Base-by-base conservation (phyloP, 2,329 filamentous ascomycete species). In the Mariannaea elegans region DNA sequence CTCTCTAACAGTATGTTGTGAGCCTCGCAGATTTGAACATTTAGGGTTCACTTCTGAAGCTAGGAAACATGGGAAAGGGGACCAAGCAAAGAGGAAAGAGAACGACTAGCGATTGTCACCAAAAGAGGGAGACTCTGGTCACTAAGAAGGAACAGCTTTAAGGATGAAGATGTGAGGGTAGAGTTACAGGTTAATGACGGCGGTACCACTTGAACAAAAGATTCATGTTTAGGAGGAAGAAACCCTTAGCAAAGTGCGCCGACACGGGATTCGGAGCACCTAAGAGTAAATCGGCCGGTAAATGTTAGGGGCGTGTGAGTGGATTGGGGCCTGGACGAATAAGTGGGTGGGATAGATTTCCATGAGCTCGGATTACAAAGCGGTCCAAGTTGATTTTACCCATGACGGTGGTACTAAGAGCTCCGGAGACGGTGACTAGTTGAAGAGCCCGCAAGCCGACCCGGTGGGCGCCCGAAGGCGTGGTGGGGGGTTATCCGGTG, bases 351-450 rank as follows among this genome's bases (percentile, higher is more conserved):
- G 44, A 10, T 46, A 24, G 36, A 49, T n/a, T 39, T 49, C n/a
- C 32, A 52, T 14, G 42, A 48, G 24, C 19, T 36, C 39, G 27
- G 55, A 61, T 61, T 58, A 61, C 59, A 48, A 61, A 61, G 59
- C 59, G 48, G 21, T 19, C 19, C 39, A 45, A 39, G 9, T 16
- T 21, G 9, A 23, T 32, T 49, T 32, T 34, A 14, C 23, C 14
- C 23, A 45, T 13, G 44, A 57, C 55, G 47, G 39, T 47, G 39
- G 51, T 44, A 24, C 24, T 44, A 27, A 41, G 38, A 36, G 36
- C 21, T 36, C 24, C 9, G 49, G 38, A 54, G 38, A 31, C 16
- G 38, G 44, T 32, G 18, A 38, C 45, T 50, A 54, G 32, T 23
- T 23, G 27, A 23, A 31, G 31, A 49, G 32, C 29, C 50, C n/a